Percentiles rank a stretch among this genome's conserved stretches.
Conservation (phyloP, 2,329 filamentous ascomycete genomes). For the Phoma herbarum region DNA sequence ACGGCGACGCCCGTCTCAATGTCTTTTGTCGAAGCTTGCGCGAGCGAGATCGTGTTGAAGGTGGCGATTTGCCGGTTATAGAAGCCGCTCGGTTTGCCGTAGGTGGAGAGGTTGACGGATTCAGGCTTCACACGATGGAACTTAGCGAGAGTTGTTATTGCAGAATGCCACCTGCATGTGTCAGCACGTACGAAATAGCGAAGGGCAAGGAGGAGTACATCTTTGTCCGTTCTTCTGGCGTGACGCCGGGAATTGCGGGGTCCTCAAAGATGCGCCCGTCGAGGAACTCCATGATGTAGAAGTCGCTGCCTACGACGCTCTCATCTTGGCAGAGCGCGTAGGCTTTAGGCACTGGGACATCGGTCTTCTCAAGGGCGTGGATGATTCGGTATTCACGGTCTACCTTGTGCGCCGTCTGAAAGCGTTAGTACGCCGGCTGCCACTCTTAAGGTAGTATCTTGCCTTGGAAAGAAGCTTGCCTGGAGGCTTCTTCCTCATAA, state of each 20-base stretch:
- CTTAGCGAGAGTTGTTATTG: constrained; percentile 81
- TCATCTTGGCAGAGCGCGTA: constrained; percentile 87
- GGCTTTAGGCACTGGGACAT: constrained; percentile 85
- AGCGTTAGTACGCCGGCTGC: not conserved
- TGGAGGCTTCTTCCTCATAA: constrained; percentile 98
- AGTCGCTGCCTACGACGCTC: constrained; percentile 82
- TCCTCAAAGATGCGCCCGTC: constrained; percentile 95
- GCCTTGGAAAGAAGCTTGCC: constrained; percentile 79
- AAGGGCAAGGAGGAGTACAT: constrained; percentile 61
- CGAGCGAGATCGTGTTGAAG: constrained; percentile 78
- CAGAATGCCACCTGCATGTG: constrained; percentile 75
- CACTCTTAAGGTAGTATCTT: not conserved
- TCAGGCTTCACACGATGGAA: constrained; percentile 79
- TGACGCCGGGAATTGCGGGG: constrained; percentile 78
- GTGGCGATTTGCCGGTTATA: constrained; percentile 87
- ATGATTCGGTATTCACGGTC: constrained; percentile 95
- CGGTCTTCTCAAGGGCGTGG: constrained; percentile 78
- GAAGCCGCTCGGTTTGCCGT: constrained; percentile 79
- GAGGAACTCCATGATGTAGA: constrained; percentile 97
- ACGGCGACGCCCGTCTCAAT: constrained; percentile 79
- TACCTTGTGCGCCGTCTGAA: constrained; percentile 89
- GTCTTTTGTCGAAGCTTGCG: constrained; percentile 79
- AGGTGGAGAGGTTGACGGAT: constrained; percentile 73
- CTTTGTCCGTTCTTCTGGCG: constrained; percentile 71
- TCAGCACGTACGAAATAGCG: not conserved